Conservation (phyloP, 2,329 filamentous ascomycete genomes). For the Aureobasidium leucospermi region DNA sequence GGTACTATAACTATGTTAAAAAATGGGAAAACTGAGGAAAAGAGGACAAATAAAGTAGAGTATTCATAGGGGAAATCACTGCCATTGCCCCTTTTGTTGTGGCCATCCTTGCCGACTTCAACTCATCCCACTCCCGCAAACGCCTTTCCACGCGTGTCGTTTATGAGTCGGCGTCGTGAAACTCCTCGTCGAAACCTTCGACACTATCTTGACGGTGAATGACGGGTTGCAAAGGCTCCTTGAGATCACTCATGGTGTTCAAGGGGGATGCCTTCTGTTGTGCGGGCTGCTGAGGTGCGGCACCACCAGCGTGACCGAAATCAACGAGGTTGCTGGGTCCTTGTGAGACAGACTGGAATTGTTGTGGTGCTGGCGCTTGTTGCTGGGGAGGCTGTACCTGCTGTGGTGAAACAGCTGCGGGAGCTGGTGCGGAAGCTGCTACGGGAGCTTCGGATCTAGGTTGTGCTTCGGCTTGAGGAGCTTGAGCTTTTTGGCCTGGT, state of each 20-base stretch:
- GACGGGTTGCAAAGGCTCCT: conserved; percentile 18
- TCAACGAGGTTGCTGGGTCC: conserved; percentile 14
- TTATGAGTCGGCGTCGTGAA: conserved; percentile 38
- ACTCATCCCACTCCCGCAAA: background rate
- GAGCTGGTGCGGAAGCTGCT: conserved; percentile 37
- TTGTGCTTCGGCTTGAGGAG: conserved; percentile 22
- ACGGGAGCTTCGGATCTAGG: background rate
- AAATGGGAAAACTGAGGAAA: background rate
- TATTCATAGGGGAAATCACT: background rate
- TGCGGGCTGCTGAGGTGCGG: conserved; percentile 14
- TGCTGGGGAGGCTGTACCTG: background rate
- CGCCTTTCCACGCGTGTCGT: background rate
- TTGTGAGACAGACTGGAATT: background rate
- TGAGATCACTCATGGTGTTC: conserved; percentile 8
- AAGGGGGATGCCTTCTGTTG: conserved; percentile 6
- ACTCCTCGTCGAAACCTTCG: conserved; percentile 38
- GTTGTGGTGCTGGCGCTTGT: background rate
- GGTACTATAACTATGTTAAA: background rate
- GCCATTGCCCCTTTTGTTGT: background rate
- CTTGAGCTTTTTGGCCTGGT: conserved; percentile 59
- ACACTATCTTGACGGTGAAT: conserved; percentile 34
- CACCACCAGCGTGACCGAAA: conserved; percentile 34
- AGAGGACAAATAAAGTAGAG: background rate
- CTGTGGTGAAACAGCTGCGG: background rate
- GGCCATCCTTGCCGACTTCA: too few species aligned